Percentiles rank a stretch among this genome's conserved stretches.
phyloP scores from a whole-genome alignment of 2,329 filamentous ascomycete genomes.

The Gremmenia infestans region DNA sequence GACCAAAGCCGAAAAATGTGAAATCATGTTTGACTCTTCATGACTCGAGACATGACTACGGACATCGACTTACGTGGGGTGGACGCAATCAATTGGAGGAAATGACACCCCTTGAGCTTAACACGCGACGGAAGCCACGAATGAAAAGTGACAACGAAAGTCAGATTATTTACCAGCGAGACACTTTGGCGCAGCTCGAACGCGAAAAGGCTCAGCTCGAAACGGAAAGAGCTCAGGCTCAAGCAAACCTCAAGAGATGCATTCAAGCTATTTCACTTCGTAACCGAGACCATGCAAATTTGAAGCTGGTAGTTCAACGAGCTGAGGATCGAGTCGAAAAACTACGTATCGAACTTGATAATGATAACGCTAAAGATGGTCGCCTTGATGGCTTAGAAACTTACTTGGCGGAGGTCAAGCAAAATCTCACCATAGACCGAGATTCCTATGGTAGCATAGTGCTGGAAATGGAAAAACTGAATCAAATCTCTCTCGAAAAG shows the following conservation, averaged over 20 bases:
- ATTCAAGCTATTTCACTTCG: slow-evolving; percentile 47
- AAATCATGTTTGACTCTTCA: slow-evolving; percentile 65
- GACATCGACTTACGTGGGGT: slow-evolving; percentile 51
- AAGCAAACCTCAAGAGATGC: slow-evolving; percentile 43
- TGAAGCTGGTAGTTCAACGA: slow-evolving; percentile 52
- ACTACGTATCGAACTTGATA: slow-evolving; percentile 57
- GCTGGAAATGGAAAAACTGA: slow-evolving; percentile 46
- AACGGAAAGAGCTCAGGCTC: slow-evolving; percentile 30
- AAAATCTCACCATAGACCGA: slow-evolving; percentile 44
- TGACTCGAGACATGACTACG: slow-evolving; percentile 54
- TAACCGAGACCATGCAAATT: slow-evolving; percentile 38
- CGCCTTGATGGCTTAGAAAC: slow-evolving; percentile 54
- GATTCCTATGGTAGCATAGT: slow-evolving; percentile 49
- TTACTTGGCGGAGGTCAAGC: slow-evolving; percentile 49
- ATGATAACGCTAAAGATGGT: slow-evolving; percentile 63
- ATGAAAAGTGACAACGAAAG: slow-evolving; percentile 74
- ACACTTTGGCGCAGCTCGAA: slow-evolving; percentile 49
- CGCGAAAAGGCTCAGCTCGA: slow-evolving; percentile 48
- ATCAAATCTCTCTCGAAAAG: slow-evolving; percentile 31
- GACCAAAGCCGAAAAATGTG: slow-evolving; percentile 59
- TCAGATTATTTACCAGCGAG: slow-evolving; percentile 52
- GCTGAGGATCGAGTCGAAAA: slow-evolving; percentile 54
- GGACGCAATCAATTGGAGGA: slow-evolving; percentile 38
- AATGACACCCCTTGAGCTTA: slow-evolving; percentile 42
- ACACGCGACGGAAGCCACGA: slow-evolving; percentile 43